Evolutionary conservation across 1,284 basidiomycete genomes (phyloP), one percentile per base, ranked within the genome.

Genomic region (Crepidotus sp.): DNA sequence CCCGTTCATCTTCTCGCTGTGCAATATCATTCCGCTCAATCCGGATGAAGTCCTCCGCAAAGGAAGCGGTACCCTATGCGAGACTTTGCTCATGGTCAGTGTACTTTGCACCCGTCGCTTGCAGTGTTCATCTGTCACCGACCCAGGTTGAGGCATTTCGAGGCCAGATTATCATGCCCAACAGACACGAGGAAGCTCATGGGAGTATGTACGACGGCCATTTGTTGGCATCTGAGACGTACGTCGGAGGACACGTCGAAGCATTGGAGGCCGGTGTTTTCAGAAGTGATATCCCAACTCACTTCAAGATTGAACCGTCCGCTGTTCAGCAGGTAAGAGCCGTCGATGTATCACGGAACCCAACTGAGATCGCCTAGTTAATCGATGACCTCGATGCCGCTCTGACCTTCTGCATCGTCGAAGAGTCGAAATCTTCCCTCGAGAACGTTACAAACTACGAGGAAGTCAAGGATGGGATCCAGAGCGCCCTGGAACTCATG

Each of bases 211-310:
- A 90, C 55, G 88, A 98, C 46, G 96, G 96, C 0, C 96, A 99
- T 65, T 66, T 99, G 14, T 74, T 99, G 13, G 86, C 95, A 0
- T 95, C 92, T 0, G 96, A 99, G 63, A 98, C 96, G 0, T 99
- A 98, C 59, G 96, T 99, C 38, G 96, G 96, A 42, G 96, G 96
- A 19, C 96, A 98, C 63, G 96, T 99, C 54, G 96, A 99, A 64
- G 96, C 96, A 3, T 69, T 99, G 24, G 96, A 98, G 65, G 96
- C 96, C 15, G 96, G 96, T 11, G 96, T 99, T 4, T 99, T 99
- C 65, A 77, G 96, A 29, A 94, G 88, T 56, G 96, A 99, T 59
- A 98, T 99, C 52, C 68, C 83, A 3, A 91, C 90, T 1, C 83
- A 98, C 54, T 99, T 99, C 75, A 96, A 93, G 68, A 81, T 99